Evolutionary conservation across 2,329 filamentous ascomycete species (phyloP).

Genomic region (Trichoderma cornu-damae): DNA sequence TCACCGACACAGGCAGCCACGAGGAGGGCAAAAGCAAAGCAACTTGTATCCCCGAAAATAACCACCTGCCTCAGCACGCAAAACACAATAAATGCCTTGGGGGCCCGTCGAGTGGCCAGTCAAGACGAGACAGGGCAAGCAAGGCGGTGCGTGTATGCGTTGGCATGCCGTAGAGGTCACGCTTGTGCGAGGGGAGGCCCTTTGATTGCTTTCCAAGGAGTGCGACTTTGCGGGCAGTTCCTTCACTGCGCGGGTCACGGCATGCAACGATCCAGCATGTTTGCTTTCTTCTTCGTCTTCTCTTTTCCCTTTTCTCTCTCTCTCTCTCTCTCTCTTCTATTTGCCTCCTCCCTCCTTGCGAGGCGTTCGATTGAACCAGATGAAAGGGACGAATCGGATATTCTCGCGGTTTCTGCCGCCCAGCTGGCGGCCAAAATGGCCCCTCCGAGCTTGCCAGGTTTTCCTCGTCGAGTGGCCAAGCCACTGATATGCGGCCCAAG

Average conservation of each 20-base stretch:
- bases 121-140: background rate
- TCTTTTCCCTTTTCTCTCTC: too few species aligned
- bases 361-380: background rate
- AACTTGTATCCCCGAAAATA: background rate
- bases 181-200: background rate
- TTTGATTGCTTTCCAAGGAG: background rate
- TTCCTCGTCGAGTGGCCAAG: background rate
- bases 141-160: background rate
- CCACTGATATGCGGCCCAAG: constrained; percentile 4
- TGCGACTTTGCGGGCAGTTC: background rate
- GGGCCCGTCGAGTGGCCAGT: background rate
- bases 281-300: background rate
- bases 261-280: background rate
- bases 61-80: background rate
- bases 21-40: background rate
- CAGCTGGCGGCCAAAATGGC: background rate
- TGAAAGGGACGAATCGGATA: background rate
- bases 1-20: background rate
- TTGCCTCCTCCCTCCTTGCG: background rate
- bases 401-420: background rate
- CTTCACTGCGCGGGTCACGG: background rate
- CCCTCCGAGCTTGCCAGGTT: background rate
- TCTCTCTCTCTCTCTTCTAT: too few species aligned
- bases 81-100: background rate
- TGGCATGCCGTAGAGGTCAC: background rate